Base-by-base conservation (phyloP, 179 eudicot genomes). In the Beta macrorhiza region DNA sequence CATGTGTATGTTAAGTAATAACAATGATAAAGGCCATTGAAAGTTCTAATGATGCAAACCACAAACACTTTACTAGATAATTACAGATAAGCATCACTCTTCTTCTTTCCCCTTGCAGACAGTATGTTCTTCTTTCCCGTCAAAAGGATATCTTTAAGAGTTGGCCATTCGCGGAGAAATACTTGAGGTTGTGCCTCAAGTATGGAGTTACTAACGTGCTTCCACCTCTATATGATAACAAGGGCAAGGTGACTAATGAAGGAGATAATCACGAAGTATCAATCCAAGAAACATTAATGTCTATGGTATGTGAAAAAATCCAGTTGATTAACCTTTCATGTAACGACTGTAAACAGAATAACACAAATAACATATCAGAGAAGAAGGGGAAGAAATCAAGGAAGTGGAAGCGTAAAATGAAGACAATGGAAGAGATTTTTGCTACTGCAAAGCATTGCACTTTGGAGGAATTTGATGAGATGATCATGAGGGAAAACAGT, bases 101-200 rank as follows among this genome's bases (percentile, higher is more conserved):
- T 8, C 7, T n/a, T 70, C n/a, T 22, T 74, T 32, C 13, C 9
- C 71, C 76, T 22, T 55, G 57, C 75, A 79, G 81, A 69, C 67
- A 68, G 58, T 69, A 69, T 79, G 81, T 79, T 69, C 67, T 37
- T 56, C 81, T 69, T 10, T 79, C 75, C 0, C 81, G 81, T 70
- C 81, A 79, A 56, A 56, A 44, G 32, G 29, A 79, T 58, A 22
- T 57, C 13, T 79, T 70, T 37, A 10, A 51, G 52, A 79, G 70
- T 8, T 79, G 81, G 81, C 81, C 81, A 79, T 79, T 79, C 22
- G 29, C 22, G 19, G 75, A 79, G 75, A 79, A 69, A n/a, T 79
- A 52, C 67, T 45, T 79, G 64, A 79, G 55, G 20, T 20, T 70
- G 13, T 79, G 81, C 81, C 81, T 79, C 16, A 70, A 79, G 42